These are phyloP conservation scores for Geranium brycei DNA, from an alignment of 345 rosid genomes.

Conservation along the genomic window DNA sequence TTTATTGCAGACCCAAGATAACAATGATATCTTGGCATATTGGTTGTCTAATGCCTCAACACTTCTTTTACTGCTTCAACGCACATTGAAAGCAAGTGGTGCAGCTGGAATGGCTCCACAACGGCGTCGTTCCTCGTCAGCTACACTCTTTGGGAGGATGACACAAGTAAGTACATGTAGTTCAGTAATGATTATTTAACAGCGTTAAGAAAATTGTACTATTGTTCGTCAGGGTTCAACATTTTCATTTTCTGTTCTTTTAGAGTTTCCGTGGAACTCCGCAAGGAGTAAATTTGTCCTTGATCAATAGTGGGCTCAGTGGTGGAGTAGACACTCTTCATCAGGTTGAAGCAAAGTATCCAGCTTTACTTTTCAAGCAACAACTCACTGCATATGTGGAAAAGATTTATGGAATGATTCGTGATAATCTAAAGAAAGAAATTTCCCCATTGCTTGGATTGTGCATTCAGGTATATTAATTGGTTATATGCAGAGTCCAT, in stretches of 20 bases:
- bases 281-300: constrained; percentile 67
- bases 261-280: constrained; percentile 93
- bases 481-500: no score
- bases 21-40: constrained; percentile 18
- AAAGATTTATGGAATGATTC: constrained; percentile 92
- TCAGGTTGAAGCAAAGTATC: constrained; percentile 96
- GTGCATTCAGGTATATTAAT: constrained; percentile 69
- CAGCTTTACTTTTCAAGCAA: constrained; percentile 91
- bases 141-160: constrained; percentile 16
- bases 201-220: no score
- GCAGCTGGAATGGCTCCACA: constrained; percentile 22
- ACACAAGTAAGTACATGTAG: constrained; percentile 12
- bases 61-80: constrained; percentile 19
- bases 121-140: constrained; percentile 17
- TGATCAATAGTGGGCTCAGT: constrained; percentile 36
- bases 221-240: no score
- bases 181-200: no score
- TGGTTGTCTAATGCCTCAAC: constrained; percentile 22
- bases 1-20: constrained; percentile 4
- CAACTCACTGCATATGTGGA: constrained; percentile 95
- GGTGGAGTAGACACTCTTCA: constrained; percentile 56
- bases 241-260: not conserved
- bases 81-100: constrained; percentile 21
- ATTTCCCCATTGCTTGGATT: constrained; percentile 91
- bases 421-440: constrained; percentile 92